These are phyloP conservation scores for Xylaria sp. DNA, from an alignment of 2,329 filamentous ascomycete species.

Conservation along the genomic window DNA sequence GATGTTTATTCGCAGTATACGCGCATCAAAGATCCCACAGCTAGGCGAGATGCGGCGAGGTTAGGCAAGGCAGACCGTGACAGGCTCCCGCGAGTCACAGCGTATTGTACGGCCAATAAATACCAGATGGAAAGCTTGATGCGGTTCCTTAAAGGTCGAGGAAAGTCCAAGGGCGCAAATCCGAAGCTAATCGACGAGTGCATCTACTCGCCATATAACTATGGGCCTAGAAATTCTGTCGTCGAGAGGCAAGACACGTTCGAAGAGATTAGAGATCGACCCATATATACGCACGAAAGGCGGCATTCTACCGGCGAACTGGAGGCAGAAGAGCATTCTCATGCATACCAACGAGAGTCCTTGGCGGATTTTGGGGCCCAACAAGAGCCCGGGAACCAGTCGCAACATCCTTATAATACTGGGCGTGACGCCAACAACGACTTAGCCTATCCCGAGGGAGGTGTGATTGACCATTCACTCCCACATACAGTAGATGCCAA, in stretches of 20 bases:
- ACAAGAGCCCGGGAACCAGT: constrained; percentile 41
- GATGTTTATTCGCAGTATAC: constrained; percentile 99
- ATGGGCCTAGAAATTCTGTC: constrained; percentile 60
- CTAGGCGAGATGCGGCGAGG: constrained; percentile 88
- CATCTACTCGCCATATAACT: constrained; percentile 94
- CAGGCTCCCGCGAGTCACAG: constrained; percentile 88
- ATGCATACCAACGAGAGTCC: constrained; percentile 69
- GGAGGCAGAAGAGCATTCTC: constrained; percentile 70
- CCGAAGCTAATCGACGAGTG: constrained; percentile 98
- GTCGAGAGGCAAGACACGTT: constrained; percentile 54
- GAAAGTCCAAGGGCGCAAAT: constrained; percentile 79
- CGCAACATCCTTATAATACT: constrained; percentile 43
- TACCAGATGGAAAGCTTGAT: constrained; percentile 92
- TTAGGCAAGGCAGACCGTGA: constrained; percentile 93
- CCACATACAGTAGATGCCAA: constrained; percentile 64
- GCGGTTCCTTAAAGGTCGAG: constrained; percentile 88
- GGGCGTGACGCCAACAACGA: constrained; percentile 52
- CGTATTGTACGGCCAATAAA: constrained; percentile 93
- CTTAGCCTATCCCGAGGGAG: constrained; percentile 51
- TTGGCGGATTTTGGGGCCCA: constrained; percentile 69
- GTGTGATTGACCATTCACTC: constrained; percentile 50
- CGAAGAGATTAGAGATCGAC: constrained; percentile 50
- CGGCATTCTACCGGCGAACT: constrained; percentile 82
- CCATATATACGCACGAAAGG: constrained; percentile 66
- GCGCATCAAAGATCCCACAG: constrained; percentile 95